Base-by-base conservation (phyloP, 2,329 filamentous ascomycete genomes). In the Aulographum hederae region DNA sequence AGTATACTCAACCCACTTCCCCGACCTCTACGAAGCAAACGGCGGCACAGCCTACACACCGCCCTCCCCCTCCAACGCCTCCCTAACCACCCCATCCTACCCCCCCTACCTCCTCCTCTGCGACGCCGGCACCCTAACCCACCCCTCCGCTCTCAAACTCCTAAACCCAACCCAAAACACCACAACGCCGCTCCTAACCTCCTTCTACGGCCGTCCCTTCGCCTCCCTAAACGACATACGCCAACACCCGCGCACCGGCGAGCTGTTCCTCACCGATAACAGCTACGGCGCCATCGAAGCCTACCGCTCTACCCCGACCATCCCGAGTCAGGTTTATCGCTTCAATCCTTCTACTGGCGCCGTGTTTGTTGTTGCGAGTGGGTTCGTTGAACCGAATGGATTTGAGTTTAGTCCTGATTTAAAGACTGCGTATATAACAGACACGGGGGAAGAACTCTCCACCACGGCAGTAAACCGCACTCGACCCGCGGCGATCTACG, bases 241-340 rank as follows among this genome's bases (percentile, higher is more conserved):
- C 2, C 44, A 69, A 34, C 60, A 72, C 39, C 57, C 67, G 18
- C 45, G 47, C 8, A 70, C 63, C 34, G 57, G 59, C n/a, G 60
- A 68, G 17, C 51, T 75, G n/a, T 76, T 71, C 53, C 74, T 76
- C 41, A 75, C 69, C 2, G 70, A 76, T 35, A 63, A 66, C 0
- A 56, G 61, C 5, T 75, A 75, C 39, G 71, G 67, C 3, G 65
- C 57, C 37, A 54, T 65, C 26, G 69, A 74, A 42, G 56, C 65
- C 16, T 73, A 74, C 40, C 57, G 69, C 0, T 63, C 63, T 0
- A 39, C 46, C 4, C 68, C 68, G 0, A 60, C 59, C 0, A 43
- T 73, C 8, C 64, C 56, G 4, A 65, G 63, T 35, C 69, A 74
- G 41, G 65, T 73, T 0, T 75, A 74, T 44, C 59, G 67, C 2